phyloP scores from a whole-genome alignment of 2,329 filamentous ascomycete genomes.

The Arthroderma uncinatum region DNA sequence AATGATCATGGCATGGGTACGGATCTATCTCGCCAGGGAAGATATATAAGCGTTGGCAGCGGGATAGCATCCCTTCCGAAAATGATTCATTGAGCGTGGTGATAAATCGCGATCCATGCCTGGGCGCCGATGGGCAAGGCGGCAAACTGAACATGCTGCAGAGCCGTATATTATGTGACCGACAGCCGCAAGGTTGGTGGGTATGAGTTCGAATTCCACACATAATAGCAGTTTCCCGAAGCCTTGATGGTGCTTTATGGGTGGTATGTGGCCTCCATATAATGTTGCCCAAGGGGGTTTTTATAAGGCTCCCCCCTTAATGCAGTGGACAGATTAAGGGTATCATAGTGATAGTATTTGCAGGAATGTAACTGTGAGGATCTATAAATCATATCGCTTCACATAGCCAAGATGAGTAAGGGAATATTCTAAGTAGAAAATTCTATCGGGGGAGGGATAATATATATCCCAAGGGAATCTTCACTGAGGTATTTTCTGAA shows the following conservation, averaged over 20 bases:
- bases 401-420: too few species aligned
- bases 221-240: slow-evolving; percentile 8
- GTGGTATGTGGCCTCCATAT: background rate
- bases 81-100: slow-evolving; percentile 9
- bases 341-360: background rate
- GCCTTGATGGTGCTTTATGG: background rate
- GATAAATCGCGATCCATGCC: background rate
- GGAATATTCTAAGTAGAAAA: background rate
- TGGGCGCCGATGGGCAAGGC: slow-evolving; percentile 6
- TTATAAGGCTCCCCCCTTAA: background rate
- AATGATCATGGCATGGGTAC: slow-evolving; percentile 11
- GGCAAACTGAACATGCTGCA: slow-evolving; percentile 10
- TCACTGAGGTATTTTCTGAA: too few species aligned
- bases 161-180: slow-evolving; percentile 13
- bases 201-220: slow-evolving; percentile 14
- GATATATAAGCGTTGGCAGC: slow-evolving; percentile 8
- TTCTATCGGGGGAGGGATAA: too few species aligned
- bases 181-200: slow-evolving; percentile 14
- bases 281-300: too few species aligned
- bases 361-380: background rate
- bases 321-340: background rate
- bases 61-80: slow-evolving; percentile 1
- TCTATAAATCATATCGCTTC: too few species aligned
- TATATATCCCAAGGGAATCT: too few species aligned
- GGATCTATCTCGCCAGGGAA: slow-evolving; percentile 10